These are phyloP conservation scores for Colletotrichum eleusines DNA, from an alignment of 2,329 filamentous ascomycete species.

Conservation along the genomic window DNA sequence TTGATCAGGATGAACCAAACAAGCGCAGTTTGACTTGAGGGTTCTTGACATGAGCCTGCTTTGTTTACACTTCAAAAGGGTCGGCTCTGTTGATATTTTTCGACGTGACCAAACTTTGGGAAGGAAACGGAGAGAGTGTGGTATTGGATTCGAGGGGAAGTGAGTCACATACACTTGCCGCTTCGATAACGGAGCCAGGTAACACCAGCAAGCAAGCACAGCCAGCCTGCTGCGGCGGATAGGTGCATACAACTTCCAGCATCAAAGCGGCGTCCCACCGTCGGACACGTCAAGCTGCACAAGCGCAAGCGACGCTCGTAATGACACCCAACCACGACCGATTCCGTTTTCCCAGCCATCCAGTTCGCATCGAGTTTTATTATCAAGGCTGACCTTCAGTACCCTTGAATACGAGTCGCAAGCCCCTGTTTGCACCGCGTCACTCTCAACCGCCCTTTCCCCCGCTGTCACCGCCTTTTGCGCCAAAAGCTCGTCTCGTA, in stretches of 20 bases:
- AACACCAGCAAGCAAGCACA: conserved; percentile 18
- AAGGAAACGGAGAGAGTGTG: not conserved
- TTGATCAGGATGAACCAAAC: conserved; percentile 12
- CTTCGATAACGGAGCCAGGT: conserved; percentile 2
- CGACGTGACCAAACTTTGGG: not conserved
- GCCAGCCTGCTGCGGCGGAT: no score
- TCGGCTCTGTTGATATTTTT: not conserved
- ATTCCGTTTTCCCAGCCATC: conserved; percentile 23
- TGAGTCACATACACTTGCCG: conserved; percentile 12
- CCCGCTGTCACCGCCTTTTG: conserved; percentile 26
- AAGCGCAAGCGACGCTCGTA: conserved; percentile 17
- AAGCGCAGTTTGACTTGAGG: not conserved
- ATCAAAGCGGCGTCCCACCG: conserved; percentile 24
- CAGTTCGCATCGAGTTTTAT: conserved; percentile 2
- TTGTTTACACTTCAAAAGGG: not conserved
- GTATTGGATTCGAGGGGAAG: not conserved
- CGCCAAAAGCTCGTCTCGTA: not conserved
- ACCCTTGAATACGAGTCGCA: conserved; percentile 12
- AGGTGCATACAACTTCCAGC: not conserved
- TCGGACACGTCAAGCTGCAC: conserved; percentile 31
- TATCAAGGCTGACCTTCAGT: conserved; percentile 5
- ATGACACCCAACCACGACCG: conserved; percentile 16
- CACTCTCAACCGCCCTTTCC: conserved; percentile 1
- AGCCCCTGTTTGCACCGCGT: not conserved
- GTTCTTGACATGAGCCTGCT: not conserved